phyloP scores from a whole-genome alignment of 257 asterid species.

The Avicennia marina region DNA sequence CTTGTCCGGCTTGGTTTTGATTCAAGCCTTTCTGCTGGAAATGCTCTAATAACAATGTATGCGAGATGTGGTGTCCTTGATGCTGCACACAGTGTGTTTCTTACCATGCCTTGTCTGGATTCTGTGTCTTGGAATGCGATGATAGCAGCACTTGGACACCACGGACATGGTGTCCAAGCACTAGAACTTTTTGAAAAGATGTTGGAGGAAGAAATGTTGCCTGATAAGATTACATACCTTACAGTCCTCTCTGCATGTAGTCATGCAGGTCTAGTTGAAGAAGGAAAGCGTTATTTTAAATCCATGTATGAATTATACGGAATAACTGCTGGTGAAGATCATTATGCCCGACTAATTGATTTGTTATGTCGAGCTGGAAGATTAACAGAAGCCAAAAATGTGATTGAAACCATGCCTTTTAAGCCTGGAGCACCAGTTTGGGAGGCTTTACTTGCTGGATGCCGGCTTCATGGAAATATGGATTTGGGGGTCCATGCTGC shows the following conservation, averaged over 20 bases:
- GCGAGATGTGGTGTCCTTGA: conserved; percentile 63
- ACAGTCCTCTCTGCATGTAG: conserved; percentile 69
- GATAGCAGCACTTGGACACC: conserved; percentile 70
- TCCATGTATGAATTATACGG: conserved; percentile 37
- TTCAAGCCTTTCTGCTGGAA: conserved; percentile 73
- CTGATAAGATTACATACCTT: conserved; percentile 63
- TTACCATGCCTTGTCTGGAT: conserved; percentile 52
- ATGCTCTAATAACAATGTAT: conserved; percentile 66
- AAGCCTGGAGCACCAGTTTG: conserved; percentile 61
- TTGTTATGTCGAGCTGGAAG: conserved; percentile 60
- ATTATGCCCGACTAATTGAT: conserved; percentile 63
- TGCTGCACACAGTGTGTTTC: conserved; percentile 40
- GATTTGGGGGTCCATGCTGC: conserved; percentile 66
- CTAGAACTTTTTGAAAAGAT: conserved; percentile 45
- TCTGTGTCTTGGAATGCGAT: conserved; percentile 78
- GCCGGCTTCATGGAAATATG: conserved; percentile 54
- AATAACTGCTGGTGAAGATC: conserved; percentile 68
- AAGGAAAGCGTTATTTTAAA: conserved; percentile 45
- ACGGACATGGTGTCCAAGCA: conserved; percentile 56
- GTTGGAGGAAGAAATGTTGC: conserved; percentile 53
- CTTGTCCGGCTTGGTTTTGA: conserved; percentile 53
- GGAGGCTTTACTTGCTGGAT: conserved; percentile 73
- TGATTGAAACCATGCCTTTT: conserved; percentile 46
- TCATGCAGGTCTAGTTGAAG: conserved; percentile 61
- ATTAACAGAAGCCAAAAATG: conserved; percentile 43